These are phyloP conservation scores for Teunomyces aglyptinius DNA, from an alignment of 805 yeast genomes.

Conservation along the genomic window DNA sequence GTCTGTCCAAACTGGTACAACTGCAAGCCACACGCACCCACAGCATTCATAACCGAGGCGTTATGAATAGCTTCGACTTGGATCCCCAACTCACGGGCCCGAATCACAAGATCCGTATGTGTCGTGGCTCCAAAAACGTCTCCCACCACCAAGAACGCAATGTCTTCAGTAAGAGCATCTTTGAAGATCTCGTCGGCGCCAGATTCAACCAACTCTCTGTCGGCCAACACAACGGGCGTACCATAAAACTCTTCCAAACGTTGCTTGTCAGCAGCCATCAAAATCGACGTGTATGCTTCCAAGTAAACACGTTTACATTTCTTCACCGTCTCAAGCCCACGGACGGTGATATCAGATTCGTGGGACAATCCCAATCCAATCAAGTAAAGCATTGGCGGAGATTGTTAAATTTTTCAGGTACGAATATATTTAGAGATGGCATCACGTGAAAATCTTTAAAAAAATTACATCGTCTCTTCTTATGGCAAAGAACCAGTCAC, in stretches of 20 bases:
- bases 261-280: slow-evolving; percentile 85
- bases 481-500: not conserved
- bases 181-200: slow-evolving; percentile 81
- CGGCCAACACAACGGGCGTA: slow-evolving; percentile 81
- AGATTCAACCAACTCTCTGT: slow-evolving; percentile 89
- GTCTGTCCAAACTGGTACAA: slow-evolving; percentile 95
- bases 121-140: slow-evolving; percentile 99
- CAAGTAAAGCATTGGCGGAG: slow-evolving; percentile 68
- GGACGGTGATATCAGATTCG: slow-evolving; percentile 86
- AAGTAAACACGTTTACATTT: slow-evolving; percentile 87
- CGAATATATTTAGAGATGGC: slow-evolving; percentile 6
- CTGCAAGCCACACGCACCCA: slow-evolving; percentile 96
- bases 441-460: slow-evolving; percentile 10
- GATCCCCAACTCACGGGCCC: slow-evolving; percentile 85
- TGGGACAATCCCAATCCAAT: slow-evolving; percentile 91
- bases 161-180: slow-evolving; percentile 74
- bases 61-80: slow-evolving; percentile 83
- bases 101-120: slow-evolving; percentile 86
- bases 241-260: slow-evolving; percentile 84
- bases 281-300: slow-evolving; percentile 92
- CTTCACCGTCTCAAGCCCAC: slow-evolving; percentile 84
- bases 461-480: not conserved
- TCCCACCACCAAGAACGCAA: slow-evolving; percentile 95
- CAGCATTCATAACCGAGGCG: slow-evolving; percentile 97
- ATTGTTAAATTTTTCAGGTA: not conserved